Evolutionary conservation across 192 early-diverging fungal genomes (phyloP), one percentile per base, ranked within the genome.

Genomic region (Powellomyces hirtus): DNA sequence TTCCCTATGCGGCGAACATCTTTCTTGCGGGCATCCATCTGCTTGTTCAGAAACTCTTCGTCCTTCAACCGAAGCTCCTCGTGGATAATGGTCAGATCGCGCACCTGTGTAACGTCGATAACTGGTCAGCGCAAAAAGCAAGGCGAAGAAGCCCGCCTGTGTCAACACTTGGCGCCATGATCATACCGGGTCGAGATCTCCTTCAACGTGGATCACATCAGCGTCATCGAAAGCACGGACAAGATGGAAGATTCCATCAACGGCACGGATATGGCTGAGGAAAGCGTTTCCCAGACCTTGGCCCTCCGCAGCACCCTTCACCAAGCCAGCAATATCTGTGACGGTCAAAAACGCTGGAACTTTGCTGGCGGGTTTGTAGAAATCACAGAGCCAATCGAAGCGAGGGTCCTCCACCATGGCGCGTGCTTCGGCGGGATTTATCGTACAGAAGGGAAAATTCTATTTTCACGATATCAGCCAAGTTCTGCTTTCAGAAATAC

Each of bases 261-360:
- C 84, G 36, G 83, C 78, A 7, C 71, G 59, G 49, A 99, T 91
- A 78, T 99, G 90, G 20, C 89, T 89, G 84, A 99, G 80, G 84
- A 99, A 99, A 59, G 90, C 90, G 66, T 99, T 99, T 59, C 97
- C 92, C 13, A 85, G 76, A 34, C 84, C 84, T 38, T 79, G 64
- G 0, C 84, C 84, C 37, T 83, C 77, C 34, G 70, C 45, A 26
- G 84, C 84, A 38, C 82, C 82, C 80, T 93, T 95, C n/a, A 98
- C 94, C 38, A 98, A 82, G 22, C 97, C 97, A 65, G 97, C 97
- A 82, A 98, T 98, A 80, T 98, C 97, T 62, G 92, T 94, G 38
- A 94, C 89, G 2, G 94, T 93, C 64, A 98, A 85, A 81, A 85
- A 91, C 20, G 89, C 89, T n/a, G 91, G 88, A 7, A 85, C 78